Conservation (phyloP, 139 green algal genomes). For the Volvox africanus region DNA sequence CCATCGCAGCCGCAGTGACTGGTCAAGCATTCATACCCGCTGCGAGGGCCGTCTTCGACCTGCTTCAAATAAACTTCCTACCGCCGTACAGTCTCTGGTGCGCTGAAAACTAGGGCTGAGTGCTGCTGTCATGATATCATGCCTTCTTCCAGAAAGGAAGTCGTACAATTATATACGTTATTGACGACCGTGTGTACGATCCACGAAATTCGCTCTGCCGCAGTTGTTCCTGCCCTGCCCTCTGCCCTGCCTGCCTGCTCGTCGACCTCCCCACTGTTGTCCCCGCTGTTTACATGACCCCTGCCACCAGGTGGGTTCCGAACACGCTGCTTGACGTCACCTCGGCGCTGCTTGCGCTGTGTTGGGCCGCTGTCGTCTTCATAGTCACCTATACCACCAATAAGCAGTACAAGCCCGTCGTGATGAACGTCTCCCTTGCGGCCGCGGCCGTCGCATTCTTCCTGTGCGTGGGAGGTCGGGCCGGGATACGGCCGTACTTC, state of each 20-base stretch:
- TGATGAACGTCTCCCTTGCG: background rate
- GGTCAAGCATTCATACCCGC: slow-evolving; percentile 32
- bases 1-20: slow-evolving; percentile 47
- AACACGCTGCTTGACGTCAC: background rate
- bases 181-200: background rate
- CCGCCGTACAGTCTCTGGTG: slow-evolving; percentile 40
- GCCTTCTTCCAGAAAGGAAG: background rate
- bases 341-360: background rate
- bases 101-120: background rate
- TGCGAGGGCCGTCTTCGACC: slow-evolving; percentile 3
- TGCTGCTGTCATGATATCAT: background rate
- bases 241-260: background rate
- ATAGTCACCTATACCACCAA: background rate
- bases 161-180: background rate
- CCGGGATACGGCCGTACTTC: background rate
- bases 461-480: background rate
- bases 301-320: slow-evolving; percentile 15
- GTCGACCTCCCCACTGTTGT: background rate
- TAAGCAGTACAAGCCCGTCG: background rate
- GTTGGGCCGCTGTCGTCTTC: background rate
- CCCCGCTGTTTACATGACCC: background rate
- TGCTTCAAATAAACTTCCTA: slow-evolving; percentile 42
- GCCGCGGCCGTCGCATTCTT: background rate
- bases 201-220: background rate
- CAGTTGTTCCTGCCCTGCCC: background rate